These are phyloP conservation scores for Cladosporium sphaerospermum DNA, from an alignment of 2,329 filamentous ascomycete species.

Conservation along the genomic window DNA sequence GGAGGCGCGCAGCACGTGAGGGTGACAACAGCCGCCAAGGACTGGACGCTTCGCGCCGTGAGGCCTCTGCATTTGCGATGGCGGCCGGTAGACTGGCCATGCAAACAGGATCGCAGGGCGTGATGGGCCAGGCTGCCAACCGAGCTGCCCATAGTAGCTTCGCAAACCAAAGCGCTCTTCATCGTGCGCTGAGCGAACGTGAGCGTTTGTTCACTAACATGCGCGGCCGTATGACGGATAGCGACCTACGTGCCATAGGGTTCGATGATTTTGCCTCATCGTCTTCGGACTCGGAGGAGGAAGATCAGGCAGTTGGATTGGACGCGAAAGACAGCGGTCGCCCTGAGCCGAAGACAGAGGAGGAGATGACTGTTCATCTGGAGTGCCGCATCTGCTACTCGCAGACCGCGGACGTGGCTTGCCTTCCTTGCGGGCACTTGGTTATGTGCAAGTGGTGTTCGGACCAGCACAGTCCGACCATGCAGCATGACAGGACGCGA, in stretches of 20 bases:
- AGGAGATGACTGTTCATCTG: slow-evolving; percentile 45
- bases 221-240: background rate
- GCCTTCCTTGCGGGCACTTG: slow-evolving; percentile 50
- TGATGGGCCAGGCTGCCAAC: background rate
- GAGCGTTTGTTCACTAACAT: background rate
- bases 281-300: slow-evolving; percentile 21
- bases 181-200: background rate
- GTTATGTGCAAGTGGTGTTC: slow-evolving; percentile 52
- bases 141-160: background rate
- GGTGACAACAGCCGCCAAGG: slow-evolving; percentile 25
- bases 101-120: slow-evolving; percentile 12
- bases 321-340: slow-evolving; percentile 42
- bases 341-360: slow-evolving; percentile 43
- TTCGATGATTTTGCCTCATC: background rate
- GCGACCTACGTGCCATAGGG: background rate
- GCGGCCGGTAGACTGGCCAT: slow-evolving; percentile 26
- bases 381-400: slow-evolving; percentile 50
- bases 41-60: slow-evolving; percentile 24
- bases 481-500: slow-evolving; percentile 35
- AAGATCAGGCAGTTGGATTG: slow-evolving; percentile 31
- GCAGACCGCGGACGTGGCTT: slow-evolving; percentile 46
- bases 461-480: slow-evolving; percentile 43
- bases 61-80: slow-evolving; percentile 21
- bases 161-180: background rate
- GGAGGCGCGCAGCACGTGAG: slow-evolving; percentile 19